These are phyloP conservation scores for Zoysia matrella DNA, from an alignment of 202 grass and related monocot species.

Conservation along the genomic window DNA sequence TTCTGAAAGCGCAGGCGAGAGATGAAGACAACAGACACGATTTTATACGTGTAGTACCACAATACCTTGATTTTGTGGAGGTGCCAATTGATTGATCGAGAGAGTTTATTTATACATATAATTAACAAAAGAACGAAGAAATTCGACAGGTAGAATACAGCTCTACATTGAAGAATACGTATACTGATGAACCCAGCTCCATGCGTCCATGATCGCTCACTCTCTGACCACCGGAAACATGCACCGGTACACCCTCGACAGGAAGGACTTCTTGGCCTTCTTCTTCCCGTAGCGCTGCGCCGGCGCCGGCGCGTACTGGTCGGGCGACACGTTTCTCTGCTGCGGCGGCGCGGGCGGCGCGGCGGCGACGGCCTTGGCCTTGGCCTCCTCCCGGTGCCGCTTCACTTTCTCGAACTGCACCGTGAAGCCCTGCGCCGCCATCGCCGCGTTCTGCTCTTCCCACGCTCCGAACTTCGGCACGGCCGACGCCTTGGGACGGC, in stretches of 20 bases:
- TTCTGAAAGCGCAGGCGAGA: too few species aligned
- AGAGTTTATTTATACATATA: not conserved
- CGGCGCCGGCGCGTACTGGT: not conserved
- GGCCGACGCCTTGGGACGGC: constrained; percentile 44
- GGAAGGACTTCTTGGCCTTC: constrained; percentile 47
- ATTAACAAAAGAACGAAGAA: constrained; percentile 34
- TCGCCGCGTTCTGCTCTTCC: constrained; percentile 61
- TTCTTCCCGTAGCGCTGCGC: constrained; percentile 5
- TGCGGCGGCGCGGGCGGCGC: constrained; percentile 26
- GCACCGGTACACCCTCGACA: constrained; percentile 56
- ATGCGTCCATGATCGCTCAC: constrained; percentile 29
- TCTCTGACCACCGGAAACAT: constrained; percentile 58
- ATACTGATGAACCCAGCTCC: not conserved
- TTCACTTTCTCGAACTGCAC: constrained; percentile 86
- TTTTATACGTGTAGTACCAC: not conserved
- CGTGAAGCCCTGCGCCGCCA: constrained; percentile 63
- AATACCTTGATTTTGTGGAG: not conserved
- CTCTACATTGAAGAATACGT: constrained; percentile 7
- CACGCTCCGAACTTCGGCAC: constrained; percentile 80
- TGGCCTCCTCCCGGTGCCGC: constrained; percentile 59
- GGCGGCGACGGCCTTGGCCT: constrained; percentile 17
- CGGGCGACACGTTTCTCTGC: constrained; percentile 15
- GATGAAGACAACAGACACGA: too few species aligned
- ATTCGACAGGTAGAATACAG: not conserved
- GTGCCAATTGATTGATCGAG: not conserved